Conservation (phyloP, 306 rosid species). For the Castanopsis chinensis region DNA sequence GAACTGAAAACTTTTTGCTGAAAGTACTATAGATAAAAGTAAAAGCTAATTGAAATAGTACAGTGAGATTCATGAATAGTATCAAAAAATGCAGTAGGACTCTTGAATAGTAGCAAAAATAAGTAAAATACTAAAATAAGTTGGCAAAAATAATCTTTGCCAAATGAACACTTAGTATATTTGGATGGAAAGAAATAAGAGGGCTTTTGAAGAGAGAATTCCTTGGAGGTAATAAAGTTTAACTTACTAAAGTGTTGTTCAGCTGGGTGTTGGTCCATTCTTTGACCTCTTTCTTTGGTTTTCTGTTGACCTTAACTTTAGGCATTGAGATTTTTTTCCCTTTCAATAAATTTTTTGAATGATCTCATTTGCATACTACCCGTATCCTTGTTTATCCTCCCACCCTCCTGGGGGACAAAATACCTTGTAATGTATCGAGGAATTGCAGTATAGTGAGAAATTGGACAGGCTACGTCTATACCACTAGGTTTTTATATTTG, state of each 20-base stretch:
- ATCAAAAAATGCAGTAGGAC: no score
- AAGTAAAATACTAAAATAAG: no score
- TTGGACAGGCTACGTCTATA: neutral
- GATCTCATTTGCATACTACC: neutral
- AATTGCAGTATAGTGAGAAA: neutral
- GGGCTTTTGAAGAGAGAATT: neutral
- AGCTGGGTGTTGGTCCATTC: neutral
- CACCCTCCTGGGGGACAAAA: neutral
- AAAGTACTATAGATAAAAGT: no score
- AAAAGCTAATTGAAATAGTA: no score
- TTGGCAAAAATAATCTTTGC: no score
- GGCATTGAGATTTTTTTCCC: neutral
- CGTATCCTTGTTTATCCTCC: neutral
- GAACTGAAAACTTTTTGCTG: no score
- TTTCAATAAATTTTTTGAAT: no score
- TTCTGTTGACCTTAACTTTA: neutral
- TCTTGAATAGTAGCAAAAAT: no score
- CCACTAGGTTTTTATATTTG: neutral
- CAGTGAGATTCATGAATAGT: no score
- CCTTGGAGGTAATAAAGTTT: neutral
- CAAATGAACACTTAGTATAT: neutral
- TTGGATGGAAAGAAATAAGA: neutral
- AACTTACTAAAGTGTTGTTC: neutral
- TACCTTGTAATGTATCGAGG: neutral
- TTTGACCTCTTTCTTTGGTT: neutral